Percentiles rank a stretch among this genome's conserved stretches.
phyloP scores from a whole-genome alignment of 345 rosid species.

The Lenwebbia sp. region DNA sequence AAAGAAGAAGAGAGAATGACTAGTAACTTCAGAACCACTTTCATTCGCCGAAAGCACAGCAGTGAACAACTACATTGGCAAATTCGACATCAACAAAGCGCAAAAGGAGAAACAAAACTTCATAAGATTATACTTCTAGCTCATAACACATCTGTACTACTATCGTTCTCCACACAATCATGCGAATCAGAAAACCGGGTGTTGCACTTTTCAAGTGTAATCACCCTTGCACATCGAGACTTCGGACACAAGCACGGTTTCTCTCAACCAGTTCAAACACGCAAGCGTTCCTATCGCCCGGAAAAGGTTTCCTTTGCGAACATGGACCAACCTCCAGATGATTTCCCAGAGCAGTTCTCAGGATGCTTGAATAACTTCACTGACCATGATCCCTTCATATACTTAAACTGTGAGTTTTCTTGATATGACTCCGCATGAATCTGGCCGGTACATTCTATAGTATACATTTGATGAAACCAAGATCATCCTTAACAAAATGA shows the following conservation, averaged over 20 bases:
- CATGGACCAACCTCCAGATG: background rate
- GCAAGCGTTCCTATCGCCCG: background rate
- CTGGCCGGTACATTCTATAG: background rate
- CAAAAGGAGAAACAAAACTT: background rate
- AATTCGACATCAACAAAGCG: background rate
- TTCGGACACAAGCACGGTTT: background rate
- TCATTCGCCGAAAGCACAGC: background rate
- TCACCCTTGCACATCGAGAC: background rate
- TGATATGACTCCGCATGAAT: background rate
- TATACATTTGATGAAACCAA: background rate
- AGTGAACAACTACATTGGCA: background rate
- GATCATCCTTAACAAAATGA: background rate
- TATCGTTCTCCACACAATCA: background rate
- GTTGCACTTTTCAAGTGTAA: background rate
- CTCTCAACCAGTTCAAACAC: background rate
- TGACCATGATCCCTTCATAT: background rate
- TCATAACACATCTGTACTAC: background rate
- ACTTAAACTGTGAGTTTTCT: background rate
- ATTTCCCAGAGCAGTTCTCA: background rate
- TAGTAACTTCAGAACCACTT: background rate
- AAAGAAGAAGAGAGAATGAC: background rate
- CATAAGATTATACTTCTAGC: background rate
- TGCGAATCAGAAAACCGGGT: background rate
- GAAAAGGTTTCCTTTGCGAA: background rate
- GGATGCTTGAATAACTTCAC: background rate